Base-by-base conservation (phyloP, 2,329 filamentous ascomycete species). In the Sporothrix protearum region DNA sequence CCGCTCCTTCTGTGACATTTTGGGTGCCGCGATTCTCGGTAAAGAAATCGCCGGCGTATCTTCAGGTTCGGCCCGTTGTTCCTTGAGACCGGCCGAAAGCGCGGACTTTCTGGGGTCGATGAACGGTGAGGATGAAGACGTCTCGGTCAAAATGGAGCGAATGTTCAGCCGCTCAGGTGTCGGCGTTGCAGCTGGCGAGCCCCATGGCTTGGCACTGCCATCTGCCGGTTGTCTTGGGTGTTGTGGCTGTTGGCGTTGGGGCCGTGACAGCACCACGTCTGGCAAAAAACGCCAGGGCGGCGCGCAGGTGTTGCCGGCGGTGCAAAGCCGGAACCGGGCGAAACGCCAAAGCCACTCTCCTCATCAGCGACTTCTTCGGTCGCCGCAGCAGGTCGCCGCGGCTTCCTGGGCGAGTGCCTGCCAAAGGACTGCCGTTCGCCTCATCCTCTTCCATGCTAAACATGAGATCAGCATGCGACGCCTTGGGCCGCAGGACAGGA, bases 381-480 rank as follows among this genome's bases (percentile, higher is more conserved):
- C 8, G 22, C 61, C n/a, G n/a, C 22, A n/a, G n/a, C 25, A 10
- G 59, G 59, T 22, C 33, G 19, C 69, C 33, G 19, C 69, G 30
- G 49, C 71, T 71, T 6, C 39, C 19, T 0, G 69, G 71, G 9
- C 69, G 53, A 1, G 57, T 61, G 9, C 39, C 59, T 19, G 39
- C 28, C 25, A 45, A 76, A 8, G 75, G 71, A 2, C 80, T 78
- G 0, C 75, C 76, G 7, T 79, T 76, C 0, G 76, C 74, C 10
- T 85, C 85, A 57, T 94, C 93, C 49, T 96, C 94, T 72, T 97
- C 95, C 94, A 97, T 97, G 75, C 93, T 89, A 78, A 97, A 97
- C 80, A 97, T 97, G 70, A 97, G 85, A 76, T 97, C 94, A 49
- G 85, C 85, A 0, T 86, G 83, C 0, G 91, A 94, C 25, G 85